Conservation (phyloP, 495 filamentous ascomycete species). For the Penicillium daleae region DNA sequence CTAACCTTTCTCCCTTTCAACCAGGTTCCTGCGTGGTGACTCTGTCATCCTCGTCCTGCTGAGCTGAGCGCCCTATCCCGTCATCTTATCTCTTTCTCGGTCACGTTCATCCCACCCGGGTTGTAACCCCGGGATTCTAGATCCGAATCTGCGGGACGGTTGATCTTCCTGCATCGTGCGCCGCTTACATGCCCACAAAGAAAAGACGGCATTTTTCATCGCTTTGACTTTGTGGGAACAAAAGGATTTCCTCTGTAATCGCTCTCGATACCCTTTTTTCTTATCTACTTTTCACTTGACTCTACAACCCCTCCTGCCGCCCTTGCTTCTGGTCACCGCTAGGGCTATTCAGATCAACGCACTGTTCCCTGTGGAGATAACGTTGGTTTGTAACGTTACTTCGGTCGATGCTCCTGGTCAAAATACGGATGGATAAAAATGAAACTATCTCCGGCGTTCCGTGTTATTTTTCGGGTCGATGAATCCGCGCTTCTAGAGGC, state of each 20-base stretch:
- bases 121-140: slow-evolving; percentile 15
- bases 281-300: slow-evolving; percentile 13
- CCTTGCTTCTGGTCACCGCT: slow-evolving; percentile 31
- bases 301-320: slow-evolving; percentile 14
- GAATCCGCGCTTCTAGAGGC: slow-evolving; percentile 18
- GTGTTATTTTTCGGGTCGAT: slow-evolving; percentile 18
- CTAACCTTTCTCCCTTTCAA: slow-evolving; percentile 10
- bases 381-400: slow-evolving; percentile 20
- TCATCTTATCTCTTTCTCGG: slow-evolving; percentile 11
- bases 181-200: slow-evolving; percentile 16
- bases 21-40: slow-evolving; percentile 91
- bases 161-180: slow-evolving; percentile 23
- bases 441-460: slow-evolving; percentile 28
- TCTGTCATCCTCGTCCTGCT: slow-evolving; percentile 91
- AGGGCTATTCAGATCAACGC: slow-evolving; percentile 9
- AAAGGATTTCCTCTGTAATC: slow-evolving; percentile 26
- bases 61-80: slow-evolving; percentile 57
- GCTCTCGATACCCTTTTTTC: slow-evolving; percentile 36
- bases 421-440: slow-evolving; percentile 18
- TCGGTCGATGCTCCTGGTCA: not conserved
- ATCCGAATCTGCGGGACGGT: slow-evolving; percentile 18
- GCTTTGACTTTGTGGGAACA: slow-evolving; percentile 10
- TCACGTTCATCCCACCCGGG: slow-evolving; percentile 22
- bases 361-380: slow-evolving; percentile 17
- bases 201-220: not conserved